phyloP scores from a whole-genome alignment of 192 early-diverging fungal genomes.

The Paraglomus brasilianum region DNA sequence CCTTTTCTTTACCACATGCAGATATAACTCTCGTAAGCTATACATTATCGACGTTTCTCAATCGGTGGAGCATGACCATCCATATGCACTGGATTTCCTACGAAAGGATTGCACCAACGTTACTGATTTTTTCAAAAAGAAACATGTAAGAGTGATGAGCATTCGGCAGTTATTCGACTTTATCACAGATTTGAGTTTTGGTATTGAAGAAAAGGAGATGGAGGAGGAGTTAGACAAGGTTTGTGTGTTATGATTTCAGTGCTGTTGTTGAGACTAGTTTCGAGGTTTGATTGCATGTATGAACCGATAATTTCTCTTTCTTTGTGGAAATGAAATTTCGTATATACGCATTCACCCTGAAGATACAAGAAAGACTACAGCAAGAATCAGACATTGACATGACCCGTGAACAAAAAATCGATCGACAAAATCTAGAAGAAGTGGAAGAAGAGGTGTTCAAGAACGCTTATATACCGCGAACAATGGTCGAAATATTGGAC shows the following conservation, averaged over 20 bases:
- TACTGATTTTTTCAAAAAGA: slow-evolving; percentile 86
- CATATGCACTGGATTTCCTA: slow-evolving; percentile 93
- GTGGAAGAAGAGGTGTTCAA: slow-evolving; percentile 90
- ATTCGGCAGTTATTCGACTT: slow-evolving; percentile 88
- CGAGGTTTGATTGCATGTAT: background rate
- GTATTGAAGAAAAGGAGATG: slow-evolving; percentile 60
- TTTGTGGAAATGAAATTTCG: background rate
- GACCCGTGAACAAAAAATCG: slow-evolving; percentile 29
- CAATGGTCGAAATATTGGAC: slow-evolving; percentile 87
- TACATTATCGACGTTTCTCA: slow-evolving; percentile 99
- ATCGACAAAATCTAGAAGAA: slow-evolving; percentile 48
- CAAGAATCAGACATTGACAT: background rate
- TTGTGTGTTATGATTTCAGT: background rate
- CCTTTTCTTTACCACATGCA: slow-evolving; percentile 28
- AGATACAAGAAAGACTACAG: slow-evolving; percentile 27
- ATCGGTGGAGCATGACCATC: slow-evolving; percentile 98
- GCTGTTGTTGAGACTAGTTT: background rate
- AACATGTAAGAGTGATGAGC: slow-evolving; percentile 71
- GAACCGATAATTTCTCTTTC: background rate
- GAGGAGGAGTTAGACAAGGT: slow-evolving; percentile 71
- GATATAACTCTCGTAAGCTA: slow-evolving; percentile 74
- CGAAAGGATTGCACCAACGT: slow-evolving; percentile 94
- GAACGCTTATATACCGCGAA: slow-evolving; percentile 87
- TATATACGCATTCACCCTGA: background rate
- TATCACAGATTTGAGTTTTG: slow-evolving; percentile 64